Base-by-base conservation (phyloP, 768 basidiomycete genomes). In the Fomitopsis serialis region DNA sequence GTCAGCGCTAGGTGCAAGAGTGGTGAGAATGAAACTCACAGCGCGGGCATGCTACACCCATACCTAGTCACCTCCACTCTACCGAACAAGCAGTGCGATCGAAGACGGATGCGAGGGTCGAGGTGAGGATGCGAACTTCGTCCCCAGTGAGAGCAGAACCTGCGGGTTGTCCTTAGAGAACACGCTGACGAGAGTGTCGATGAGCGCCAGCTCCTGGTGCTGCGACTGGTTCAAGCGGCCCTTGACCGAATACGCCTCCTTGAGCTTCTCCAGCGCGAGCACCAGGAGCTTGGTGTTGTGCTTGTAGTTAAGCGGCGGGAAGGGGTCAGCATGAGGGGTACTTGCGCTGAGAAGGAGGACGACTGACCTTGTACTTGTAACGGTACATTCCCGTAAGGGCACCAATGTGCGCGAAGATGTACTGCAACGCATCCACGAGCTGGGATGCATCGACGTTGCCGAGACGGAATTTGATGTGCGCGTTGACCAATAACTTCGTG, bases 381-480 rank as follows among this genome's bases (percentile, higher is more conserved):
- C 96, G 86, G 73, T 99, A 99, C 97, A 99, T 99, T 62, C 97
- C 97, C 3, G 97, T 99, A 60, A 99, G 74, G 24, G 97, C 96
- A 65, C 97, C 97, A 53, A 99, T 92, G 65, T 99, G 97, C 1
- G 82, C 89, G 63, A 98, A 98, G 63, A 93, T 96, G 70, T 98
- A 99, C 68, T 99, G 97, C 22, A 99, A 76, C 0, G 97, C 97
- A 59, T 99, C 97, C 17, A 97, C 97, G 46, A 99, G 84, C 69
- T 99, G 97, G 81, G 98, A 99, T 1, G 95, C 97, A 63, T 99
- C 97, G 27, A 98, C 92, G 60, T 98, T 98, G 45, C 97, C 97
- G 35, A 99, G 82, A 50, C 97, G 92, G 75, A 92, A 98, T 67
- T 99, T 97, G 22, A 98, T 97, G 71, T 99, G 93, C 3, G 97